Evolutionary conservation across 352 stramenopile genomes (phyloP).

Genomic region (Pythium volutum): DNA sequence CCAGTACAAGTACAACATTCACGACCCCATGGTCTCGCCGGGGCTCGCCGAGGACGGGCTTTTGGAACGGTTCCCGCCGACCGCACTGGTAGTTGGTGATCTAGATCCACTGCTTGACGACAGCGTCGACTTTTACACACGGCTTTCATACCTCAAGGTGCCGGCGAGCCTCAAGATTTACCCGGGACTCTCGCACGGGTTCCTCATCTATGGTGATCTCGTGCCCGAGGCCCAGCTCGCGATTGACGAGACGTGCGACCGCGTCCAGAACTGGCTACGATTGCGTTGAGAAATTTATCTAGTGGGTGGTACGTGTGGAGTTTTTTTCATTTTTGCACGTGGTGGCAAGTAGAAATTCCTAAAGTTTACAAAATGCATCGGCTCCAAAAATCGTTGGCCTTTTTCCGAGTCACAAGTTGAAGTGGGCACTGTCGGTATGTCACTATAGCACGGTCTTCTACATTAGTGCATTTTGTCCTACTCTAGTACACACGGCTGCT

Average conservation of each 20-base stretch:
- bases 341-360: neutral
- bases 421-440: constrained; percentile 1
- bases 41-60: constrained; percentile 74
- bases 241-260: constrained; percentile 80
- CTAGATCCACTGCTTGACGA: constrained; percentile 86
- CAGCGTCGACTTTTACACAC: constrained; percentile 89
- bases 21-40: constrained; percentile 84
- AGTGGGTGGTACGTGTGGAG: constrained; percentile 22
- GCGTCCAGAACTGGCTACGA: constrained; percentile 63
- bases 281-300: constrained; percentile 18
- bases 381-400: too few species aligned
- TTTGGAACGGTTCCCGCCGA: constrained; percentile 76
- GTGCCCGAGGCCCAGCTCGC: constrained; percentile 74
- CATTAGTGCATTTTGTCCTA: neutral
- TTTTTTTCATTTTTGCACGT: constrained; percentile 18
- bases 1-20: constrained; percentile 88
- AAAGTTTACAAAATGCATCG: neutral
- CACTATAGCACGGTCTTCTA: neutral
- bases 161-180: constrained; percentile 83
- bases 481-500: too few species aligned
- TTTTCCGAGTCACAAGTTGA: too few species aligned
- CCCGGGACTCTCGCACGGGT: constrained; percentile 78
- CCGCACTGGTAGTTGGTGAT: constrained; percentile 80
- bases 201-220: constrained; percentile 84
- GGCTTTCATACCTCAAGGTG: constrained; percentile 75